phyloP scores from a whole-genome alignment of 2,329 filamentous ascomycete species.

The Hypomyces perniciosus region DNA sequence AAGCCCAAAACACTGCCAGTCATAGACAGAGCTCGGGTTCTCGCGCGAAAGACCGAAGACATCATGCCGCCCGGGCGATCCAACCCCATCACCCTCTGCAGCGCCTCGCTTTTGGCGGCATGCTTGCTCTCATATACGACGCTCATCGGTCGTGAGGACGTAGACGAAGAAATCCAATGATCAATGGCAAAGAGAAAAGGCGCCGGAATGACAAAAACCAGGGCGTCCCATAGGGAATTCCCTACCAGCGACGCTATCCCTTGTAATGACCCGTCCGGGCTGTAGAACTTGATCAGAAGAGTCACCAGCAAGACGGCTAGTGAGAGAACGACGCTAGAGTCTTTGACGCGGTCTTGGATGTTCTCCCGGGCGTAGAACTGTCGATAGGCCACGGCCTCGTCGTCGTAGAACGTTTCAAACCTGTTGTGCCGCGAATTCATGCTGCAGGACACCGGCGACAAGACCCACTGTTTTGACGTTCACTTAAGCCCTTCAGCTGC shows the following conservation, averaged over 20 bases:
- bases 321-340: slow-evolving; percentile 31
- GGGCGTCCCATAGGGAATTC: slow-evolving; percentile 53
- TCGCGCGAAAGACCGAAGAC: slow-evolving; percentile 51
- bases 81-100: slow-evolving; percentile 58
- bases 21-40: slow-evolving; percentile 50
- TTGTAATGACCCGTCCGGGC: slow-evolving; percentile 26
- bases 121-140: slow-evolving; percentile 36
- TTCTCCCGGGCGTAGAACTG: slow-evolving; percentile 22
- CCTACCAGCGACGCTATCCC: slow-evolving; percentile 21
- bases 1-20: slow-evolving; percentile 38
- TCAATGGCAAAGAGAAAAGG: slow-evolving; percentile 52
- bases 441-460: slow-evolving; percentile 17
- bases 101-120: slow-evolving; percentile 57
- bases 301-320: slow-evolving; percentile 27
- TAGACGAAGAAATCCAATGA: slow-evolving; percentile 45
- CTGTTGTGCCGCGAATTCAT: slow-evolving; percentile 30
- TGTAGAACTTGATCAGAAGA: slow-evolving; percentile 29
- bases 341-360: slow-evolving; percentile 27
- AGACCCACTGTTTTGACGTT: slow-evolving; percentile 3
- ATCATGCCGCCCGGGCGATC: slow-evolving; percentile 48
- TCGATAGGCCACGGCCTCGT: slow-evolving; percentile 28
- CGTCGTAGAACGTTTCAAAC: slow-evolving; percentile 31
- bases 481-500: slow-evolving; percentile 10
- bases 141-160: slow-evolving; percentile 34
- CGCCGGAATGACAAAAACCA: slow-evolving; percentile 53